These are phyloP conservation scores for Podaxis mareebaensis DNA, from an alignment of 768 basidiomycete species.

Conservation along the genomic window DNA sequence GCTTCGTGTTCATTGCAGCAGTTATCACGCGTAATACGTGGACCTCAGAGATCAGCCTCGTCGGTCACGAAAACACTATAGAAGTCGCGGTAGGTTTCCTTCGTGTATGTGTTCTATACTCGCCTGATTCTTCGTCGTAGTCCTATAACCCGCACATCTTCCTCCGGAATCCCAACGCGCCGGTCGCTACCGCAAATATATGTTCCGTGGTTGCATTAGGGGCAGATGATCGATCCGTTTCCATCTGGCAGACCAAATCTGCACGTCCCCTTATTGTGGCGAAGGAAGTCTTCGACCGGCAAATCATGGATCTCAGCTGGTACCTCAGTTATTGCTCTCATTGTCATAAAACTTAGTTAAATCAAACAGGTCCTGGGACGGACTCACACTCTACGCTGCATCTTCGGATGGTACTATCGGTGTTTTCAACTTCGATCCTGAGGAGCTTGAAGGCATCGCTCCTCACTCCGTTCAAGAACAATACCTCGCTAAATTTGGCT, in stretches of 20 bases:
- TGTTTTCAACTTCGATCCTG: constrained; percentile 79
- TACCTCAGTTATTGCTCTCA: constrained; percentile 36
- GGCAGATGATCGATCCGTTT: constrained; percentile 90
- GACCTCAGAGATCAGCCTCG: constrained; percentile 90
- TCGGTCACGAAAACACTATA: constrained; percentile 96
- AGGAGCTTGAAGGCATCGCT: constrained; percentile 82
- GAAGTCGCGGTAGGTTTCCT: constrained; percentile 78
- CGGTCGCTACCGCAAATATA: constrained; percentile 78
- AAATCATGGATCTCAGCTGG: constrained; percentile 97
- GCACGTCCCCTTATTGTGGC: constrained; percentile 91
- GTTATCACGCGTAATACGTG: constrained; percentile 90
- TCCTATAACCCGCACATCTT: constrained; percentile 96
- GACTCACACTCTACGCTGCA: constrained; percentile 88
- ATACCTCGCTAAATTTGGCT: constrained; percentile 82
- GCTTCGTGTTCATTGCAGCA: constrained; percentile 96
- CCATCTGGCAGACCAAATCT: constrained; percentile 94
- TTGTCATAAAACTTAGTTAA: constrained; percentile 6
- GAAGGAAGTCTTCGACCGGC: constrained; percentile 90
- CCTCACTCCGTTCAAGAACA: constrained; percentile 71
- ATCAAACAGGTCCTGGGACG: constrained; percentile 81
- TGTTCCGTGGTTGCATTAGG: constrained; percentile 93
- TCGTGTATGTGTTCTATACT: not conserved
- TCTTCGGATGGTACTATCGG: constrained; percentile 96
- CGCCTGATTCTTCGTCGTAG: constrained; percentile 34
- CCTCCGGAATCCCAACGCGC: constrained; percentile 66